Percentiles rank a stretch among this genome's conserved stretches.
Conservation (phyloP, 768 basidiomycete genomes). For the Termitomyces sp. region DNA sequence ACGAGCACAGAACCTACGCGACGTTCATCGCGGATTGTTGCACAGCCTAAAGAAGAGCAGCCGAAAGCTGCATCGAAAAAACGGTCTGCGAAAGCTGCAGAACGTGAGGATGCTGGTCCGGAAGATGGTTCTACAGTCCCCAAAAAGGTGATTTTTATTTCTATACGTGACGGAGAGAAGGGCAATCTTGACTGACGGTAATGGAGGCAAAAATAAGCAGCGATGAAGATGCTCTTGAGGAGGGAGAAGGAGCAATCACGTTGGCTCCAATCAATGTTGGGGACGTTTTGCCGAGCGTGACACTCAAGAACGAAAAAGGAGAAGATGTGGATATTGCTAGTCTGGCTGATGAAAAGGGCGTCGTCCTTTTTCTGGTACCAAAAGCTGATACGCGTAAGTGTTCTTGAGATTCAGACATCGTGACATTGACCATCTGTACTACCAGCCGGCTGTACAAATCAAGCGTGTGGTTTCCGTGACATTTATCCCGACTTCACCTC, state of each 20-base stretch:
- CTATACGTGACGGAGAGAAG: neutral
- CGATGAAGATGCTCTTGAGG: conserved; percentile 13
- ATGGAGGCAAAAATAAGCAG: conserved; percentile 28
- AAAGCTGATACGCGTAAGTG: conserved; percentile 79
- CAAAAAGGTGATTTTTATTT: conserved; percentile 32
- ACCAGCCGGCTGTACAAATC: conserved; percentile 83
- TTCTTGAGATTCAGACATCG: neutral
- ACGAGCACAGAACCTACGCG: conserved; percentile 36
- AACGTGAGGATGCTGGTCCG: conserved; percentile 27
- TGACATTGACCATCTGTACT: neutral
- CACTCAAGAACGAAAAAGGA: conserved; percentile 80
- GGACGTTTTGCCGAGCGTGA: conserved; percentile 66
- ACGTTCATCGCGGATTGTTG: conserved; percentile 52
- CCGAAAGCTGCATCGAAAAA: conserved; percentile 33
- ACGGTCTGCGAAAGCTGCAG: conserved; percentile 28
- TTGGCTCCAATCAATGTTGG: conserved; percentile 58
- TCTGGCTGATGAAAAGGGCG: conserved; percentile 64
- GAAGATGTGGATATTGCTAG: conserved; percentile 67
- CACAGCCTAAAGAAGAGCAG: conserved; percentile 34
- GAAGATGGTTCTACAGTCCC: conserved; percentile 27
- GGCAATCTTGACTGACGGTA: neutral
- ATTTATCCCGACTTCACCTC: conserved; percentile 69
- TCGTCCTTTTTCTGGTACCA: conserved; percentile 79
- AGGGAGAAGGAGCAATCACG: conserved; percentile 16
- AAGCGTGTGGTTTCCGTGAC: conserved; percentile 92